Conservation (phyloP, 179 eudicot species). For the Pouteria campechiana region DNA sequence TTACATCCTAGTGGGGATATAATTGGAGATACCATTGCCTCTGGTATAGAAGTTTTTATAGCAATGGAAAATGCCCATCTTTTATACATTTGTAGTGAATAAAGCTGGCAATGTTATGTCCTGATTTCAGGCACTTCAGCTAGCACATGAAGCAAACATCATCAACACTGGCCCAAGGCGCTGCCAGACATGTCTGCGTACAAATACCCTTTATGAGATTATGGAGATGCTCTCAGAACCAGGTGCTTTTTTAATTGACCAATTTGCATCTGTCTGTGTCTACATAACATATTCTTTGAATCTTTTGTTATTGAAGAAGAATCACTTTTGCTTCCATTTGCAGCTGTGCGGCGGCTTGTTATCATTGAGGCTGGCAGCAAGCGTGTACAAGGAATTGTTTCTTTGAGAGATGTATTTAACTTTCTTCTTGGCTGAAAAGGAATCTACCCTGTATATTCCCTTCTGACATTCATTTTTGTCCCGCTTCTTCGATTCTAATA, state of each 20-base stretch:
- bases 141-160: conserved; percentile 13
- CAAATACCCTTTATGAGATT: conserved; percentile 28
- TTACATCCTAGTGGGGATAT: conserved; percentile 1
- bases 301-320: not conserved
- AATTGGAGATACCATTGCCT: conserved; percentile 1
- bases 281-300: not conserved
- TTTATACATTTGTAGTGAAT: no score
- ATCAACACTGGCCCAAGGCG: conserved; percentile 4
- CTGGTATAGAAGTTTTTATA: not conserved
- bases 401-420: conserved; percentile 30
- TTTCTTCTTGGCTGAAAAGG: conserved; percentile 10
- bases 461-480: no score
- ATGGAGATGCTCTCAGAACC: conserved; percentile 42
- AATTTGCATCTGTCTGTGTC: not conserved
- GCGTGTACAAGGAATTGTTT: conserved; percentile 32
- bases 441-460: conserved; percentile 10
- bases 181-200: conserved; percentile 26
- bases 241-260: conserved; percentile 17
- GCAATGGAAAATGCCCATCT: not conserved
- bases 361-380: conserved; percentile 16
- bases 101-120: no score
- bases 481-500: no score
- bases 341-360: conserved; percentile 31
- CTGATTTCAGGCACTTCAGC: conserved; percentile 31
- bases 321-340: not conserved